Evolutionary conservation across 768 basidiomycete species (phyloP), one percentile per base, ranked within the genome.

Genomic region (Xanthoconium purpureum): DNA sequence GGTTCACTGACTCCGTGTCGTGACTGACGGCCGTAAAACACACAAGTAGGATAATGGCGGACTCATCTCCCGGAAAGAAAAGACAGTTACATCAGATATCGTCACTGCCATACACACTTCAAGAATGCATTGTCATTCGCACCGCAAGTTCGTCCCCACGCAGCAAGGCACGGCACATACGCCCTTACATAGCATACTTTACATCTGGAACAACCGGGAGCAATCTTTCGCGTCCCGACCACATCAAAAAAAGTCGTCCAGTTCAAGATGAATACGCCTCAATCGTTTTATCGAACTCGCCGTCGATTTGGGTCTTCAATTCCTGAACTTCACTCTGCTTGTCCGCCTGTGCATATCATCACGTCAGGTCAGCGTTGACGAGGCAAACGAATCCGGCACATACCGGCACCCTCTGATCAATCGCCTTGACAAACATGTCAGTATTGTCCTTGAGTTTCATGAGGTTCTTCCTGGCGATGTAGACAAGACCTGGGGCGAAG

Each of bases 401-500:
- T 36, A 61, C 60, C 32, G 60, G 42, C 9, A 12, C 1, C 9
- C 38, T 49, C 33, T 0, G 9, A 24, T 9, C 2, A 13, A 61
- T 3, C 4, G 17, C 42, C 3, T 3, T 3, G 6, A 17, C 24
- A 10, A 56, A 28, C 1, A 0, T 12, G 17, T 46, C n/a, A 7
- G n/a, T 1, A 4, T 12, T 1, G 4, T 0, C 1, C n/a, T 45
- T 13, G 28, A 60, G 46, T 20, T 0, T 6, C 39, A 32, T 1
- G 20, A 62, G 51, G 30, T 40, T 47, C 1, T 1, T 0, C 42
- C n/a, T 0, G 18, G n/a, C 38, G 1, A 20, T 11, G 3, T 1
- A 0, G 1, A 0, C 8, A 6, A 6, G 14, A 7, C 7, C 0
- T 5, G 11, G 0, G 17, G 5, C 2, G 7, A 3, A 0, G 5